A percentile compares a stretch with the other conserved stretches of the same genome.
Evolutionary conservation across 1,284 basidiomycete species (phyloP).

Genomic region (Malassezia sympodialis): DNA sequence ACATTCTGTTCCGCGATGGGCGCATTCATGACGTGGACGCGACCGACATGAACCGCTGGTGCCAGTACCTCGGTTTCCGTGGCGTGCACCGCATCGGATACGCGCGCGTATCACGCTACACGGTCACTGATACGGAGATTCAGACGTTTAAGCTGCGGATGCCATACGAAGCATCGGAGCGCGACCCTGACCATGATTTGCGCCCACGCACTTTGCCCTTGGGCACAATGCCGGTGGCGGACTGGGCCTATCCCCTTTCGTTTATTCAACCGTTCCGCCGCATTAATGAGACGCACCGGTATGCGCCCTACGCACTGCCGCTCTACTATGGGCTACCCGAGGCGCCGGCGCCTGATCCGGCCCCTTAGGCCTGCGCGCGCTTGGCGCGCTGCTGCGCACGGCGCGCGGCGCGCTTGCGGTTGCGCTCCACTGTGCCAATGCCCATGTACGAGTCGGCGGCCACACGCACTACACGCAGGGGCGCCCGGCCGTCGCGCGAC

Average conservation of each 20-base stretch:
- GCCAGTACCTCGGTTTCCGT: conserved; percentile 43
- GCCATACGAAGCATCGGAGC: conserved; percentile 19
- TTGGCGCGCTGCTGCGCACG: conserved; percentile 10
- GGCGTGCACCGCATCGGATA: conserved; percentile 36
- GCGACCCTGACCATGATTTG: conserved; percentile 28
- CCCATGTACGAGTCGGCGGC: conserved; percentile 11
- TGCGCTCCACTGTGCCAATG: conserved; percentile 12
- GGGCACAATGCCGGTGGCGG: neutral
- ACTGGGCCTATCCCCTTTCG: conserved; percentile 6
- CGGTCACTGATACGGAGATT: conserved; percentile 42
- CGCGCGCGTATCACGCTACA: conserved; percentile 38
- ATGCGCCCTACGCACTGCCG: conserved; percentile 1
- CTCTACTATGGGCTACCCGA: conserved; percentile 4
- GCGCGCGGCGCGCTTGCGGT: conserved; percentile 13
- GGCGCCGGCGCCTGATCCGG: neutral
- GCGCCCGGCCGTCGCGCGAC: conserved; percentile 3
- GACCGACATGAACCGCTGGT: conserved; percentile 34
- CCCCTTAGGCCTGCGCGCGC: neutral
- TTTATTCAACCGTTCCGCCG: neutral
- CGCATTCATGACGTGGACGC: conserved; percentile 51
- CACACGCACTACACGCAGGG: conserved; percentile 8
- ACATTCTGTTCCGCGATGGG: conserved; percentile 56
- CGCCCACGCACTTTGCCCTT: neutral
- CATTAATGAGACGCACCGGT: conserved; percentile 7
- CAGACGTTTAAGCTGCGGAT: conserved; percentile 41